phyloP scores from a whole-genome alignment of 176 grass and related monocot species.

The Eremochloa ophiuroides region DNA sequence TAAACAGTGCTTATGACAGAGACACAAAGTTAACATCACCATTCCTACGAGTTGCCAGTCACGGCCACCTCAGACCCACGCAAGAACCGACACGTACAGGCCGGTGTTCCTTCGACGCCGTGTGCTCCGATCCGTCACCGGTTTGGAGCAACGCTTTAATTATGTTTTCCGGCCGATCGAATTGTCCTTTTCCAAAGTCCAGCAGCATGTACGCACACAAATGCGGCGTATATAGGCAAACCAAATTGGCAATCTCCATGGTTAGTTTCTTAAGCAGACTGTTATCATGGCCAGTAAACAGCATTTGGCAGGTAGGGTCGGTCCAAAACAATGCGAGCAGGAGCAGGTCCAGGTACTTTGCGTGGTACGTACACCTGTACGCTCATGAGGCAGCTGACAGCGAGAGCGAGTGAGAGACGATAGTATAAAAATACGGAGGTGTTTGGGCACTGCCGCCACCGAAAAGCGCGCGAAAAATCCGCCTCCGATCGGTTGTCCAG shows the following conservation, averaged over 20 bases:
- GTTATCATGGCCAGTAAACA: neutral
- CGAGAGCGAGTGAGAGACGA: neutral
- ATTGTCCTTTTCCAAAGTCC: neutral
- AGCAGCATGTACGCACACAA: neutral
- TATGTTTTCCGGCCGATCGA: neutral
- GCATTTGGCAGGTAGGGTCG: neutral
- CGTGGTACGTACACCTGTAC: neutral
- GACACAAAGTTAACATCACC: too few relatives aligned
- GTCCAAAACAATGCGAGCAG: neutral
- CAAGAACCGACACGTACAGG: slow-evolving; percentile 5
- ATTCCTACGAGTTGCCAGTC: neutral
- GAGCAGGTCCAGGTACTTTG: neutral
- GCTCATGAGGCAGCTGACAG: neutral
- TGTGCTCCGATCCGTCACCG: neutral
- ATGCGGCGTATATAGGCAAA: neutral
- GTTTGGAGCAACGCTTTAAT: neutral
- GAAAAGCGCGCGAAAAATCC: slow-evolving; percentile 9
- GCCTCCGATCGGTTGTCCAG: neutral
- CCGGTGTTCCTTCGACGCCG: neutral
- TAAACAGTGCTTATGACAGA: neutral
- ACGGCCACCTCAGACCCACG: slow-evolving; percentile 6
- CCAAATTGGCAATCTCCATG: neutral
- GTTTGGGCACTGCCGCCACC: neutral
- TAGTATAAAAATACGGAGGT: neutral
- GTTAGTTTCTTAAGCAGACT: neutral